Evolutionary conservation across 805 yeast species (phyloP).

Genomic region (Metschnikowia vanudenii): DNA sequence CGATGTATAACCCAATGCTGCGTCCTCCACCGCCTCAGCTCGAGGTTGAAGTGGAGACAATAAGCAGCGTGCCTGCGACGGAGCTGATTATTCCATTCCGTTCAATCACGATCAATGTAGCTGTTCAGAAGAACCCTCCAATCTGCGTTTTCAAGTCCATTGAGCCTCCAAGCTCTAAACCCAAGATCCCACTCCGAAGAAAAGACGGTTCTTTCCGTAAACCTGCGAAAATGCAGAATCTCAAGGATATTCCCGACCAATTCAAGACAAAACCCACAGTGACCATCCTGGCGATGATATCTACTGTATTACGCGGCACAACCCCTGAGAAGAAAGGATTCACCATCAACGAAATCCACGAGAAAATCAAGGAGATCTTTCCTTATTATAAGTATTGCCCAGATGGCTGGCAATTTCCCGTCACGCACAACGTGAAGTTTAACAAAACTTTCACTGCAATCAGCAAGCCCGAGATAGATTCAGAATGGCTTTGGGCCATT

Average conservation of each 20-base stretch:
- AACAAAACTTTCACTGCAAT: slow-evolving; percentile 83
- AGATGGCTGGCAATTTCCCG: slow-evolving; percentile 97
- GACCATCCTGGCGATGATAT: slow-evolving; percentile 78
- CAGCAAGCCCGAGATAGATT: slow-evolving; percentile 56
- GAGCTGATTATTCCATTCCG: slow-evolving; percentile 21
- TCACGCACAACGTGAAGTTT: slow-evolving; percentile 82
- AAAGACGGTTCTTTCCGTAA: slow-evolving; percentile 38
- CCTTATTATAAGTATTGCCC: slow-evolving; percentile 94
- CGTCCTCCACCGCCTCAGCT: slow-evolving; percentile 38
- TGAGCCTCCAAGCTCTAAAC: slow-evolving; percentile 30
- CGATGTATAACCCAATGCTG: slow-evolving; percentile 5
- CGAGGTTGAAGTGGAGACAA: slow-evolving; percentile 31
- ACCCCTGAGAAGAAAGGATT: slow-evolving; percentile 65
- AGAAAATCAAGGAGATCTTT: slow-evolving; percentile 79
- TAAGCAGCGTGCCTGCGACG: slow-evolving; percentile 26
- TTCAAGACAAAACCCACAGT: slow-evolving; percentile 80
- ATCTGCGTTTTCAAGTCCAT: slow-evolving; percentile 35
- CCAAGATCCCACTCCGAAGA: slow-evolving; percentile 33
- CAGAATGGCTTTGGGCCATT: slow-evolving; percentile 95
- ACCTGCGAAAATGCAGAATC: slow-evolving; percentile 59
- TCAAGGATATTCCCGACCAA: slow-evolving; percentile 87
- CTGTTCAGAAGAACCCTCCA: slow-evolving; percentile 21
- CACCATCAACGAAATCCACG: slow-evolving; percentile 66
- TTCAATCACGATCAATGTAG: slow-evolving; percentile 29
- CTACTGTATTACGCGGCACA: slow-evolving; percentile 69